A percentile compares a stretch with the other conserved stretches of the same genome.
Conservation (phyloP, 1,139 yeast genomes). For the Sugiyamaella castrensis region DNA sequence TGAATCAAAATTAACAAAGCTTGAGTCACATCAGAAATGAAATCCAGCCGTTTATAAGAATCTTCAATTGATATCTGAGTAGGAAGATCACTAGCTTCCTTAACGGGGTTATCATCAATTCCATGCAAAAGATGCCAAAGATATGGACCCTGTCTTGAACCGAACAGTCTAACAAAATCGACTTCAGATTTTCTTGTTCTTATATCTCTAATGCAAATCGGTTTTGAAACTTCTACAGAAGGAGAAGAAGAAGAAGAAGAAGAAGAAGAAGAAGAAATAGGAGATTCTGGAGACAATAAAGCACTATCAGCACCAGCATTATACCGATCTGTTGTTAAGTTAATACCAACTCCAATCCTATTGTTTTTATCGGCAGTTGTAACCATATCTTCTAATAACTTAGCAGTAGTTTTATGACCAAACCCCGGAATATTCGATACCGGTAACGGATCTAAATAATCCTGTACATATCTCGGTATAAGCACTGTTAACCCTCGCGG, state of each 20-base stretch:
- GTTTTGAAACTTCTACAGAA: too few relatives aligned
- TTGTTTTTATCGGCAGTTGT: background rate
- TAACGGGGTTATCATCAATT: constrained; percentile 26
- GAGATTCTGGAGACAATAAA: background rate
- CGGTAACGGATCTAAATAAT: constrained; percentile 26
- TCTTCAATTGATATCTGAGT: constrained; percentile 38
- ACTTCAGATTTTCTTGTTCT: constrained; percentile 5
- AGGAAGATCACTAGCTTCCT: constrained; percentile 29
- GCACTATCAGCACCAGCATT: background rate
- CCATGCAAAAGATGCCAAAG: constrained; percentile 36
- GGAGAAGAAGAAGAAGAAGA: background rate
- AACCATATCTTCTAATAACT: constrained; percentile 9
- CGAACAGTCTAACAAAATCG: constrained; percentile 15
- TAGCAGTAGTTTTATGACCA: constrained; percentile 26
- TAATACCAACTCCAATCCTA: constrained; percentile 5
- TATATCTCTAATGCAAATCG: constrained; percentile 3
- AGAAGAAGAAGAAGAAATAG: too few relatives aligned
- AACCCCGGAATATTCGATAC: constrained; percentile 33
- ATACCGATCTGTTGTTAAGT: too few relatives aligned
- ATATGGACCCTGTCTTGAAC: constrained; percentile 16
- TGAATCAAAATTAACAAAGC: constrained; percentile 24
- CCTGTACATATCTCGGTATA: constrained; percentile 27
- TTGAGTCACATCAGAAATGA: constrained; percentile 14
- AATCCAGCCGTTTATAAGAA: constrained; percentile 25
- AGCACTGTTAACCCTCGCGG: constrained; percentile 36